Conservation (phyloP, 192 early-diverging fungal genomes). For the Mortierella antarctica region DNA sequence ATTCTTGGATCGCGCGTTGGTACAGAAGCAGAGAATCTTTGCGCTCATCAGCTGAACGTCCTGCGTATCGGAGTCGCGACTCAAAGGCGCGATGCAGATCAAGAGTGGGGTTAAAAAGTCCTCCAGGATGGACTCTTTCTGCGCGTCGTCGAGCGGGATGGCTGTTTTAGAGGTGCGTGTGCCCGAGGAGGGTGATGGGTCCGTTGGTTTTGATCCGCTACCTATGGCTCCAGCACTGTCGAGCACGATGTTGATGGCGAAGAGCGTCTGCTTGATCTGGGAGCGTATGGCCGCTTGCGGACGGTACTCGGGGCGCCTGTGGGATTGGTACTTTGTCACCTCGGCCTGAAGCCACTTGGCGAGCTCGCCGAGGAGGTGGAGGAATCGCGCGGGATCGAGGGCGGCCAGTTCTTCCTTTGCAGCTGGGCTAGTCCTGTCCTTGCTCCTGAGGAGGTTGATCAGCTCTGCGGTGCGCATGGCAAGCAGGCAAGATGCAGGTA, state of each 20-base stretch:
- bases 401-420: conserved; percentile 6
- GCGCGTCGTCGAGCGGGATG: not conserved
- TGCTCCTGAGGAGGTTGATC: conserved; percentile 38
- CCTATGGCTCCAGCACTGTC: conserved; percentile 1
- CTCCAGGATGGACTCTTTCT: conserved; percentile 15
- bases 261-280: conserved; percentile 37
- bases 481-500: not conserved
- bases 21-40: conserved; percentile 35
- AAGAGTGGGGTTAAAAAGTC: conserved; percentile 20
- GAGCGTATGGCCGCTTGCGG: conserved; percentile 19
- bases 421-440: conserved; percentile 9
- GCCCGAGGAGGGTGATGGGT: not conserved
- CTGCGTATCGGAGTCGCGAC: conserved; percentile 13
- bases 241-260: conserved; percentile 26
- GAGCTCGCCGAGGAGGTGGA: conserved; percentile 44
- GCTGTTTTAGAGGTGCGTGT: not conserved
- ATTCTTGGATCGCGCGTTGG: not conserved
- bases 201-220: not conserved
- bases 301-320: conserved; percentile 6
- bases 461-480: conserved; percentile 41
- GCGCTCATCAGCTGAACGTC: conserved; percentile 40
- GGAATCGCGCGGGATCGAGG: conserved; percentile 8
- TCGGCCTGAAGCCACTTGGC: conserved; percentile 41
- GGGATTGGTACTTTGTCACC: conserved; percentile 23
- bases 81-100: conserved; percentile 20